Evolutionary conservation across 805 yeast genomes (phyloP), one percentile per base, ranked within the genome.

Genomic region (Candida argentea): DNA sequence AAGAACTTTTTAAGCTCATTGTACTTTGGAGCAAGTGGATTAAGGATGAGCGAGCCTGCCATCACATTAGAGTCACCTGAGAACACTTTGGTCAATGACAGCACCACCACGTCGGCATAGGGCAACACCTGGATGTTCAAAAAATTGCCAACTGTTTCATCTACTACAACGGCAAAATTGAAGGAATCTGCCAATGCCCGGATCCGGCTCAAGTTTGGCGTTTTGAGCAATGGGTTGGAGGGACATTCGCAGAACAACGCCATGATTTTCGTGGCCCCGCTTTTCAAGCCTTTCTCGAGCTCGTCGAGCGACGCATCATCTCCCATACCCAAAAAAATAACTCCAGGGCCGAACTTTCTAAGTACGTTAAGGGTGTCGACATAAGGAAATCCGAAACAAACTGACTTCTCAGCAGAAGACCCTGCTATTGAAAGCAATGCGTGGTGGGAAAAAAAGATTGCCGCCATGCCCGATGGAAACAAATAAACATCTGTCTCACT

Each of bases 341-440:
- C 82, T 20, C 96, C 96, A 3, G 87, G 82, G 10, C 97, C 96
- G 66, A 86, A 91, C 51, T 87, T 89, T 44, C 70, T 68, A 43
- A 91, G 63, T 33, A 91, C 76, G 41, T 83, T 84, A 31, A 85
- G 64, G 0, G 97, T 87, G 50, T 91, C 97, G 16, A 84, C 91
- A 52, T 89, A 91, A 5, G 97, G 95, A 57, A 87, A 86, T 1
- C 99, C 99, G 54, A 83, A 89, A 55, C 95, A 85, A 2, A 86
- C 94, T 2, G 94, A 76, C 49, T 83, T 84, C 36, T 57, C 48
- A 5, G 52, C 48, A n/a, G n/a, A n/a, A 9, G 28, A 32, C 3
- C 30, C 30, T 16, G 32, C 37, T 5, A 35, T 30, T 19, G 57
- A 42, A 30, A 73, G 46, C 12, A 72, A 39, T 6, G 73, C 62